These are phyloP conservation scores for Elongisporangium prolatum DNA, from an alignment of 352 stramenopile genomes.

Conservation along the genomic window DNA sequence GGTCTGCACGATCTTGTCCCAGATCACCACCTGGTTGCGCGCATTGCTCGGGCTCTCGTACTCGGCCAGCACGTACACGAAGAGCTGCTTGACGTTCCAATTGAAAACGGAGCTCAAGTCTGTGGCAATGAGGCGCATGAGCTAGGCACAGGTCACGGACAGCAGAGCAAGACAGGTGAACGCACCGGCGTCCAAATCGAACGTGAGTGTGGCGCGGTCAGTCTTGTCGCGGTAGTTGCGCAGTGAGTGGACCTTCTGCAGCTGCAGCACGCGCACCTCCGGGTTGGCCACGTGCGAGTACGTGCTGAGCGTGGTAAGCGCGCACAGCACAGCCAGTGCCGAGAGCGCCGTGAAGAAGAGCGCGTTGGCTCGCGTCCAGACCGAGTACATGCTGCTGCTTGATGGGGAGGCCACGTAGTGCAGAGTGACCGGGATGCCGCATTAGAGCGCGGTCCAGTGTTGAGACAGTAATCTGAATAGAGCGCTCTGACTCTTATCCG, in stretches of 20 bases:
- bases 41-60: slow-evolving; percentile 63
- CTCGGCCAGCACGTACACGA: slow-evolving; percentile 85
- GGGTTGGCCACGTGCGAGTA: slow-evolving; percentile 55
- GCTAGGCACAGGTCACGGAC: not conserved
- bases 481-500: not conserved
- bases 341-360: slow-evolving; percentile 81
- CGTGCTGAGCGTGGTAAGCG: slow-evolving; percentile 69
- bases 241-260: slow-evolving; percentile 74
- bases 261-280: slow-evolving; percentile 51
- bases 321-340: slow-evolving; percentile 67
- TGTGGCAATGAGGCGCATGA: slow-evolving; percentile 4
- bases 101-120: slow-evolving; percentile 87
- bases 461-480: not conserved
- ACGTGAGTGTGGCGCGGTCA: slow-evolving; percentile 78
- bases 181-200: slow-evolving; percentile 74
- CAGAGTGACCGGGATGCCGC: not conserved
- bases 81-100: slow-evolving; percentile 89
- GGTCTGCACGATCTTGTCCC: slow-evolving; percentile 81
- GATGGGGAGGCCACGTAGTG: slow-evolving; percentile 1
- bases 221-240: slow-evolving; percentile 77
- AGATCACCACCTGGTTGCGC: slow-evolving; percentile 81
- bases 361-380: slow-evolving; percentile 82
- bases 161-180: slow-evolving; percentile 2
- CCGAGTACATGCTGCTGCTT: slow-evolving; percentile 61
- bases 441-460: not conserved